Conservation (phyloP, 1,284 basidiomycete species). For the Puccinia novopanici region DNA sequence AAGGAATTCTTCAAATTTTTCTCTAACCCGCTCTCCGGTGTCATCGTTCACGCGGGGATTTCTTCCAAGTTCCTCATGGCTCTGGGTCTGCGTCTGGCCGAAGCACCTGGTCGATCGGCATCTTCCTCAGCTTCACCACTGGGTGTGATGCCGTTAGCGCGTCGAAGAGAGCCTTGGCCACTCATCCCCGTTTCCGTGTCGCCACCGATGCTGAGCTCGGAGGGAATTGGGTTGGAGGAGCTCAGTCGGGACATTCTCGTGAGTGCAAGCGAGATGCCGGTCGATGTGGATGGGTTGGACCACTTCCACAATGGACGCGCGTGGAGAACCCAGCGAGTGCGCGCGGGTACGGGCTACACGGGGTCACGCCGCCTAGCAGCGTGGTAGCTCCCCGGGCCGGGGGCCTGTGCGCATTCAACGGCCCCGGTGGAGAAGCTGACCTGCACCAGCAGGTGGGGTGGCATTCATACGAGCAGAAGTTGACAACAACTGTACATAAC, state of each 20-base stretch:
- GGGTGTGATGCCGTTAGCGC: background rate
- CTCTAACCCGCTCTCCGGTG: constrained; percentile 87
- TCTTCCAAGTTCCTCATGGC: constrained; percentile 58
- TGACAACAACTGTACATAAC: too few species aligned
- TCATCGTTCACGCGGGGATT: constrained; percentile 85
- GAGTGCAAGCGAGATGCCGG: background rate
- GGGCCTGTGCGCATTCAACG: too few species aligned
- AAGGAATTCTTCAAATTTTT: constrained; percentile 85
- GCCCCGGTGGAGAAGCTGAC: too few species aligned
- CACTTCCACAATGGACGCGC: too few species aligned
- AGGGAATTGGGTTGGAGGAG: constrained; percentile 31
- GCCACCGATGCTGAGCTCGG: constrained; percentile 11
- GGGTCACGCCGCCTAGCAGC: too few species aligned
- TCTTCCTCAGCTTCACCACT: constrained; percentile 31
- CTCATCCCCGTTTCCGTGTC: constrained; percentile 15
- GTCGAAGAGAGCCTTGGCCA: background rate
- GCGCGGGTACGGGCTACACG: background rate
- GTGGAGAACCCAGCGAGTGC: background rate
- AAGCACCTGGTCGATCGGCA: background rate
- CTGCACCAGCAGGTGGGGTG: too few species aligned
- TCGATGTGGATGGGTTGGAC: too few species aligned
- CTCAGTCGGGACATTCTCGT: constrained; percentile 25
- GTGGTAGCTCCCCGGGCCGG: too few species aligned
- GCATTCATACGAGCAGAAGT: too few species aligned
- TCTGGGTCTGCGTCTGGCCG: constrained; percentile 20